Evolutionary conservation across 305 asterid genomes (phyloP).

Genomic region (Solanum hybrid): DNA sequence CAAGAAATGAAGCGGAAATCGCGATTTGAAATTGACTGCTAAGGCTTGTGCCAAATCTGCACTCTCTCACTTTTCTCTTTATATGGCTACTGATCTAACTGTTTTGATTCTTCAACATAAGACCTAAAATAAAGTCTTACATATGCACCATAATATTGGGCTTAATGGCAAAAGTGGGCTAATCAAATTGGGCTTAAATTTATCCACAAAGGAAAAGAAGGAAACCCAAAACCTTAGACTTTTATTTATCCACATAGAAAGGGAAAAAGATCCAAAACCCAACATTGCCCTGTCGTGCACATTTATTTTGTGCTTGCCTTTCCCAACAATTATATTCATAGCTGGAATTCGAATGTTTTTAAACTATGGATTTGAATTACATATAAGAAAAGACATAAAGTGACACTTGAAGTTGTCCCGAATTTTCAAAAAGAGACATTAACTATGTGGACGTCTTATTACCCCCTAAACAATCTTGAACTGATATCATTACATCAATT

Average conservation of each 20-base stretch:
- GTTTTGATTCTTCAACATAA: neutral
- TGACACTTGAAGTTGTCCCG: too few relatives aligned
- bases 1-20: too few relatives aligned
- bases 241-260: too few relatives aligned
- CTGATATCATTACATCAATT: too few relatives aligned
- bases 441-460: too few relatives aligned
- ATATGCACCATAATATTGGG: neutral
- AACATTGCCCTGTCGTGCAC: neutral
- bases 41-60: neutral
- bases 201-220: too few relatives aligned
- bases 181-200: neutral
- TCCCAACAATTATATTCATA: neutral
- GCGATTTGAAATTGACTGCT: neutral
- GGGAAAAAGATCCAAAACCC: neutral
- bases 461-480: too few relatives aligned
- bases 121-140: neutral
- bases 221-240: neutral
- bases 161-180: neutral
- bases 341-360: neutral
- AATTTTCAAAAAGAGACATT: too few relatives aligned
- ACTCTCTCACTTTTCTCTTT: neutral
- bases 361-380: neutral
- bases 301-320: too few relatives aligned
- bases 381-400: too few relatives aligned
- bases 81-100: neutral